phyloP scores from a whole-genome alignment of 768 basidiomycete species.

The Mycena amicta region DNA sequence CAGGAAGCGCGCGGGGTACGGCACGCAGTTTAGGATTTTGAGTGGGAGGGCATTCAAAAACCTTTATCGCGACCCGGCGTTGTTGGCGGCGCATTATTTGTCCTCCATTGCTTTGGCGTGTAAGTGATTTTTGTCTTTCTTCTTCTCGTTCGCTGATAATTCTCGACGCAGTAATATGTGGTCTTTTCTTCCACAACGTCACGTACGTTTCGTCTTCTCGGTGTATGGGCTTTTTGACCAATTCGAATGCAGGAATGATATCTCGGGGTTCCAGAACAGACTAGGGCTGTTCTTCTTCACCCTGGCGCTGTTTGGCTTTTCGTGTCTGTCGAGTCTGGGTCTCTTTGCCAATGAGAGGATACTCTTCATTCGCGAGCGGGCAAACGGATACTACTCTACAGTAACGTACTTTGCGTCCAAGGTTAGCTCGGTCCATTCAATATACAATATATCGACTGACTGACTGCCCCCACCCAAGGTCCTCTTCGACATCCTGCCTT shows the following conservation, averaged over 20 bases:
- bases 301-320: constrained; percentile 95
- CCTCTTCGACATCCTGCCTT: constrained; percentile 93
- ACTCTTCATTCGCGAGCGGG: constrained; percentile 96
- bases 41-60: constrained; percentile 99
- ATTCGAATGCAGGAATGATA: constrained; percentile 66
- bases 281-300: constrained; percentile 97
- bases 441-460: no score
- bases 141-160: constrained; percentile 5
- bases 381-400: constrained; percentile 97
- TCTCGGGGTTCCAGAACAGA: constrained; percentile 95
- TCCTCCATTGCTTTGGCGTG: constrained; percentile 83
- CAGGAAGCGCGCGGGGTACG: constrained; percentile 80
- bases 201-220: constrained; percentile 49
- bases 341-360: constrained; percentile 95
- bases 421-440: no score
- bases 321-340: constrained; percentile 90
- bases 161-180: constrained; percentile 85
- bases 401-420: constrained; percentile 97
- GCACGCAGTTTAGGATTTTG: constrained; percentile 90
- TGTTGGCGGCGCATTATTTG: constrained; percentile 89
- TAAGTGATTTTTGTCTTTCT: constrained; percentile 39
- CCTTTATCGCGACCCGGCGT: constrained; percentile 89
- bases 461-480: constrained; percentile 58
- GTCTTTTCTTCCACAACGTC: constrained; percentile 89
- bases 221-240: background rate